A percentile compares a stretch with the other conserved stretches of the same genome.
Evolutionary conservation across 139 green algal species (phyloP).

Genomic region (Ettlia oleoabundans): DNA sequence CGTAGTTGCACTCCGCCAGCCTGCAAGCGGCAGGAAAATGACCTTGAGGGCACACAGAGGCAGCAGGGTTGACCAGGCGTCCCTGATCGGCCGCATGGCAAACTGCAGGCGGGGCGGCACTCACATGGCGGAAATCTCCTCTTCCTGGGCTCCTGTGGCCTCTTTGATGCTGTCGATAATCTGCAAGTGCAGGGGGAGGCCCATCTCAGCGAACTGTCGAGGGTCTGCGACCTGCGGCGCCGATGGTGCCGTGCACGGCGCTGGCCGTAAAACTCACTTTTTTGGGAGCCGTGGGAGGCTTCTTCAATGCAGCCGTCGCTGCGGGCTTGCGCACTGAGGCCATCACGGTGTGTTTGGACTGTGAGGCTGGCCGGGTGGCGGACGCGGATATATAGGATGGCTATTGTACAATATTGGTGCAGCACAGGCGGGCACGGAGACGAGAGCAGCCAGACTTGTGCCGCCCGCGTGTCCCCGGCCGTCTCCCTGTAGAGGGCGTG

Average conservation of each 20-base stretch:
- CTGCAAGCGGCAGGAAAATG: constrained; percentile 2
- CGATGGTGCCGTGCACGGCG: too few relatives aligned
- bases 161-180: constrained; percentile 62
- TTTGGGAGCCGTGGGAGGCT: not conserved
- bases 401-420: too few relatives aligned
- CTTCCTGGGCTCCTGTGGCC: constrained; percentile 56
- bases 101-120: not conserved
- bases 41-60: not conserved
- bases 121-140: constrained; percentile 56
- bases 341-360: not conserved
- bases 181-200: too few relatives aligned
- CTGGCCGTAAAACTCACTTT: too few relatives aligned
- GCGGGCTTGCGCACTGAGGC: not conserved
- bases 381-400: too few relatives aligned
- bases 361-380: too few relatives aligned
- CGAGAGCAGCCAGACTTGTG: too few relatives aligned
- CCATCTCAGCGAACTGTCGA: too few relatives aligned
- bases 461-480: too few relatives aligned
- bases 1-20: constrained; percentile 59
- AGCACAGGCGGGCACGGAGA: too few relatives aligned
- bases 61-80: not conserved
- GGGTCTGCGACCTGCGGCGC: too few relatives aligned
- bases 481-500: too few relatives aligned
- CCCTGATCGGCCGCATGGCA: not conserved
- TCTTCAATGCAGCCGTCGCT: not conserved